Evolutionary conservation across 345 rosid species (phyloP).

Genomic region (Cardamine occulta): DNA sequence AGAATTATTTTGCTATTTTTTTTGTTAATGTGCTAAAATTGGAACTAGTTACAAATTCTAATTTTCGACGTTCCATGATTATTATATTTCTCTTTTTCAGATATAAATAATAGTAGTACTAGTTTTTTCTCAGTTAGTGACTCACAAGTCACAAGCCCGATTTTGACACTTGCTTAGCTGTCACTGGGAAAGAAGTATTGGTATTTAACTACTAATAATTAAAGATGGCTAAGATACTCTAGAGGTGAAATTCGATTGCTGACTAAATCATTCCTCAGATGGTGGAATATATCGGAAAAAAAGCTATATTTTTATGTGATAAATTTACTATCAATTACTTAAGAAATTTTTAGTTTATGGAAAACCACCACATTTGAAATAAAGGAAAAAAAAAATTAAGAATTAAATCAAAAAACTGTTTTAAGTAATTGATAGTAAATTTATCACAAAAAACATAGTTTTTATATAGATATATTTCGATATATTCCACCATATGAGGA

Average conservation of each 20-base stretch:
- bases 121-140: background rate
- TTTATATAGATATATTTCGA: background rate
- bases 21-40: background rate
- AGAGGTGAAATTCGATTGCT: background rate
- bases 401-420: too few species aligned
- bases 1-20: background rate
- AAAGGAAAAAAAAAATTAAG: too few species aligned
- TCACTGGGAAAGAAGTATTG: background rate
- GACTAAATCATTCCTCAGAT: background rate
- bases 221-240: background rate
- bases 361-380: too few species aligned
- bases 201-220: background rate
- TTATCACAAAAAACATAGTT: background rate
- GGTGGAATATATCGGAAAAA: background rate
- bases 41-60: background rate
- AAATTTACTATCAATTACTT: too few species aligned
- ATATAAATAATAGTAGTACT: too few species aligned
- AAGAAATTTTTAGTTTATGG: too few species aligned
- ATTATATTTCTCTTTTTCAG: background rate
- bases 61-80: too few species aligned
- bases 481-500: background rate
- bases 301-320: background rate
- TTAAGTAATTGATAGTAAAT: too few species aligned
- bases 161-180: background rate
- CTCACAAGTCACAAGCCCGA: constrained; percentile 4